A percentile compares a stretch with the other conserved stretches of the same genome.
These are phyloP conservation scores for Zoysia matrella DNA, from an alignment of 202 grass and related monocot species.

Conservation along the genomic window DNA sequence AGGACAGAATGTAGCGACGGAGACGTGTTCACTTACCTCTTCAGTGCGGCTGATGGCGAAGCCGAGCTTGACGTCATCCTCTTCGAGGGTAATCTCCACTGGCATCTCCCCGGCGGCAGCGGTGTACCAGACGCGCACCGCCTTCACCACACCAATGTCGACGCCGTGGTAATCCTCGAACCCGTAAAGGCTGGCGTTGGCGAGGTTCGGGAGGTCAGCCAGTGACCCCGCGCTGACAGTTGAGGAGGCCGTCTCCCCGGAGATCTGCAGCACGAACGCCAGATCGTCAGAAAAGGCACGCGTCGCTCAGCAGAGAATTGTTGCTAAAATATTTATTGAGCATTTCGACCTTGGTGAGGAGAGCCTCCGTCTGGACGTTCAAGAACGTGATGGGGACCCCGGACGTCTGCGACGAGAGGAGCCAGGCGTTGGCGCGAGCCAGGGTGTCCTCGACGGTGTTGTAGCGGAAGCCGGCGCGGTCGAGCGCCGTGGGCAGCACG, in stretches of 20 bases:
- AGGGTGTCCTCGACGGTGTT: conserved; percentile 88
- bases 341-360: conserved; percentile 80
- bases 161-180: conserved; percentile 99
- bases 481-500: conserved; percentile 77
- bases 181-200: conserved; percentile 93
- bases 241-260: conserved; percentile 87
- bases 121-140: conserved; percentile 88
- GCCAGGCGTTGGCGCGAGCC: conserved; percentile 83
- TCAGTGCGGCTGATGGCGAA: conserved; percentile 96
- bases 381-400: conserved; percentile 85
- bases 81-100: conserved; percentile 77
- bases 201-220: conserved; percentile 83
- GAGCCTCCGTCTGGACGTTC: conserved; percentile 92
- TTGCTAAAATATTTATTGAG: neutral
- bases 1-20: neutral
- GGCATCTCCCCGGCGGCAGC: conserved; percentile 72
- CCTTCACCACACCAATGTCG: conserved; percentile 98
- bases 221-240: conserved; percentile 87
- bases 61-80: conserved; percentile 80
- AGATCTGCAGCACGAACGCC: conserved; percentile 64
- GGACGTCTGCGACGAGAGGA: conserved; percentile 71
- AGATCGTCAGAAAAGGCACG: neutral
- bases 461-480: conserved; percentile 77
- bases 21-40: conserved; percentile 51
- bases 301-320: neutral